These are phyloP conservation scores for Diaporthe capsici DNA, from an alignment of 2,329 filamentous ascomycete genomes.

Conservation along the genomic window DNA sequence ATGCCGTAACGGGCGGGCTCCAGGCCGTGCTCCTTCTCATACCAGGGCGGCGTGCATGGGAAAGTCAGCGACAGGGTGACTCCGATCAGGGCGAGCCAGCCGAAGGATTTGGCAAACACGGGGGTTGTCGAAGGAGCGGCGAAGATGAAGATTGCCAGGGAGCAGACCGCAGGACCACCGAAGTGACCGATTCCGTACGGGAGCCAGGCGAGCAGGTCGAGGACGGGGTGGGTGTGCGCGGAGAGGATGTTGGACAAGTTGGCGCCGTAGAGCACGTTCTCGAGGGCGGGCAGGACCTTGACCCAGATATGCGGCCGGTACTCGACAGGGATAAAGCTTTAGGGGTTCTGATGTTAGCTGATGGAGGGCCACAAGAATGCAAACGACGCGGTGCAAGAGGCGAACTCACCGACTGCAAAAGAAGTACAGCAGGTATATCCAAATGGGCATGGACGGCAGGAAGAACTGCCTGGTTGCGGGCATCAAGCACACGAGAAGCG, in stretches of 20 bases:
- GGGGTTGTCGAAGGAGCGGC: slow-evolving; percentile 87
- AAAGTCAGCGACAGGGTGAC: slow-evolving; percentile 91
- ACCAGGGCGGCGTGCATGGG: slow-evolving; percentile 96
- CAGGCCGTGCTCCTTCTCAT: slow-evolving; percentile 92
- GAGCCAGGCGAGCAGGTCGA: slow-evolving; percentile 92
- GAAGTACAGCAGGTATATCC: slow-evolving; percentile 91
- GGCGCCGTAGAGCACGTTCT: slow-evolving; percentile 96
- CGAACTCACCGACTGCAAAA: slow-evolving; percentile 87
- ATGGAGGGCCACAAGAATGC: neutral
- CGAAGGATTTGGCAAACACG: slow-evolving; percentile 88
- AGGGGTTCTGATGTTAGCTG: slow-evolving; percentile 35
- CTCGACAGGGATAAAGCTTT: slow-evolving; percentile 88
- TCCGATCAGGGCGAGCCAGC: slow-evolving; percentile 91
- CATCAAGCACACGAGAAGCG: slow-evolving; percentile 80
- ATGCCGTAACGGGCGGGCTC: slow-evolving; percentile 95
- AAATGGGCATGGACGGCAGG: slow-evolving; percentile 86
- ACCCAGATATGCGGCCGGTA: slow-evolving; percentile 96
- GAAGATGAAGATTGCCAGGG: slow-evolving; percentile 87
- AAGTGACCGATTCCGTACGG: slow-evolving; percentile 95
- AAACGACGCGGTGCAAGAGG: no score
- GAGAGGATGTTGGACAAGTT: slow-evolving; percentile 97
- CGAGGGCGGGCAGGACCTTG: slow-evolving; percentile 90
- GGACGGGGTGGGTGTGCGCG: slow-evolving; percentile 84
- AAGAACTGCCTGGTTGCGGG: slow-evolving; percentile 93
- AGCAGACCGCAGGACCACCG: slow-evolving; percentile 84